Base-by-base conservation (phyloP, 164 flowering plant genomes). In the Berberis thunbergii region DNA sequence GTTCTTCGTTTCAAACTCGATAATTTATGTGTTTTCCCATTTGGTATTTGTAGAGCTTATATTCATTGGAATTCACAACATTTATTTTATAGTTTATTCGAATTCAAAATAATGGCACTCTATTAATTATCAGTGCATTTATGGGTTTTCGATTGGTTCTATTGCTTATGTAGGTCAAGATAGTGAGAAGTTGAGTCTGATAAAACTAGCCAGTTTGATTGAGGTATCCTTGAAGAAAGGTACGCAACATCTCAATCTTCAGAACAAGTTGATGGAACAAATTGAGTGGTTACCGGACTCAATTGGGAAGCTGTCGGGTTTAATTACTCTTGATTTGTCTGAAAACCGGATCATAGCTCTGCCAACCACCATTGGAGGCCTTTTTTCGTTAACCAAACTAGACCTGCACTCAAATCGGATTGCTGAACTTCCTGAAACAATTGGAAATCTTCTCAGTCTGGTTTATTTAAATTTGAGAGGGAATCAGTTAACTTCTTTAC, bases 201-300 rank as follows among this genome's bases (percentile, higher is more conserved):
- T 89, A 45, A 89, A 82, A 77, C 80, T 91, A 42, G 96, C 92
- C 40, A 81, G 89, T 72, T 74, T 87, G 67, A 87, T 91, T 66
- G 96, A 87, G 75, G 83, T 74, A 26, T 84, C 86, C 12, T 74
- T 80, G 0, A 91, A 83, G 81, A 91, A 87, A 67, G 96, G 91
- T 1, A 74, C 78, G 7, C 70, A 60, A 48, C 88, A 80, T 38
- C 86, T 91, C 11, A 69, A 77, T 72, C 85, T 91, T 10, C 82
- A 76, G 56, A 73, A 67, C 68, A 91, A 84, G 74, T 74, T 91
- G 74, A 69, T 78, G 73, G 92, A 86, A 63, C 83, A 83, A 62
- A 61, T 89, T 43, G 89, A 84, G 12, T 86, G 89, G 90, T 72
- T 91, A 6, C 98, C 98, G 13, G 98, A 87, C 45, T 86, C 98